Percentiles rank a stretch among this genome's conserved stretches.
Conservation (phyloP, 2,329 filamentous ascomycete species). For the Penicillium olsonii region DNA sequence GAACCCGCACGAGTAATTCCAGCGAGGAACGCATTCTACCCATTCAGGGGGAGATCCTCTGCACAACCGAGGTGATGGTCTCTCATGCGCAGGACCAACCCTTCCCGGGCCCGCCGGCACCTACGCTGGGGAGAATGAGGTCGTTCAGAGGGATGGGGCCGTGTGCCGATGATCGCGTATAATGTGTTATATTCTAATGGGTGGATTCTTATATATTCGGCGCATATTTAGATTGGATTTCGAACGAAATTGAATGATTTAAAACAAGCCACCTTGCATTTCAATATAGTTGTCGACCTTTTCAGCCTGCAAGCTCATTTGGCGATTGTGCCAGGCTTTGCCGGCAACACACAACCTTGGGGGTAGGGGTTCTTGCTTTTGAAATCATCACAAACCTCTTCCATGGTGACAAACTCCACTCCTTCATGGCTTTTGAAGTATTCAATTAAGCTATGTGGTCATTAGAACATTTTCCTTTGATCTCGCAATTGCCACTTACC, state of each 20-base stretch:
- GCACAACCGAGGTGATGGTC: conserved; percentile 6
- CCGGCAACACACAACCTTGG: no score
- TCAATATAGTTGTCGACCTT: no score
- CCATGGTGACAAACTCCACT: conserved; percentile 32
- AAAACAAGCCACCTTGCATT: no score
- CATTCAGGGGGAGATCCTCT: not conserved
- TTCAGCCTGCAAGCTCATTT: no score
- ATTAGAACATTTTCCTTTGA: no score
- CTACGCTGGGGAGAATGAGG: not conserved
- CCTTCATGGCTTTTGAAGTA: conserved; percentile 31
- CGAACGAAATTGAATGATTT: no score
- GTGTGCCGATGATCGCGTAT: conserved; percentile 1
- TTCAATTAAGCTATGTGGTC: conserved; percentile 31
- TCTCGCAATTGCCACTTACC: conserved; percentile 47
- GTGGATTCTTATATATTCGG: not conserved
- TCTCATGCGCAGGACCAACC: not conserved
- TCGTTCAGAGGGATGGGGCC: not conserved
- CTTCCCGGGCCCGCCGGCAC: not conserved
- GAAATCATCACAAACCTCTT: conserved; percentile 27
- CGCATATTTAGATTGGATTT: no score
- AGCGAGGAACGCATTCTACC: conserved; percentile 15
- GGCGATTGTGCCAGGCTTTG: no score
- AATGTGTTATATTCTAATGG: not conserved
- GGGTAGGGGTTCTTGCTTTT: conserved; percentile 26
- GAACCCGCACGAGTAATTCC: conserved; percentile 6